Base-by-base conservation (phyloP, 2,329 filamentous ascomycete genomes). In the Xylariaceae sp. region DNA sequence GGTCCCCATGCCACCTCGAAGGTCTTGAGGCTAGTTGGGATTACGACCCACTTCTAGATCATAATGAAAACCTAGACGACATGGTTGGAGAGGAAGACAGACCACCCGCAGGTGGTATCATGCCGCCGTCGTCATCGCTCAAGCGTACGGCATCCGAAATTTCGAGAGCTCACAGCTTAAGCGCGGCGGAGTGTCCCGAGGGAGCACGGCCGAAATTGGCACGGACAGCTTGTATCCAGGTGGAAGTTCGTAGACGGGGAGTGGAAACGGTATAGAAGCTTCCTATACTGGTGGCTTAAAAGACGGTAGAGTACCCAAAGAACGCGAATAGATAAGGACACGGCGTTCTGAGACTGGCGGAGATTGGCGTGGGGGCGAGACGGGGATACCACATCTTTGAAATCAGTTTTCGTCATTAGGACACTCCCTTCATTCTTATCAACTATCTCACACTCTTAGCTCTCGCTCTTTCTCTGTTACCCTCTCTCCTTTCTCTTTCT, bases 1-100 rank as follows among this genome's bases (percentile, higher is more conserved):
- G 75, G 27, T 74, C 78, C 3, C 76, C 77, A 0, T 71, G 78
- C 2, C 80, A 76, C 56, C 69, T 81, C 6, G 73, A 79, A 10
- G 81, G 81, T 2, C 72, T 85, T 0, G 82, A 85, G 59, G 74
- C 73, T 3, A 76, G 78, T 58, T 85, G 82, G 82, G 73, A 68
- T 0, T 75, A 77, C 50, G 81, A 85, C 52, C 61, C 69, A 5
- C 67, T 77, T 33, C 73, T 85, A 6, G 82, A 85, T 62, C 69
- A 63, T 10, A 65, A 66, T 39, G 68, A 71, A 20, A 70, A 68
- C 9, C 71, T 69, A 26, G 71, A 70, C 50, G 70, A 71, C 42
- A 62, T 61, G n/a, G 53, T 63, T 8, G 72, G 74, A 13, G 72
- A 74, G 33, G 64, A 70, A 44, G 65, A 68, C 40, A 66, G 72